Conservation (phyloP, 352 stramenopile species). For the Globisporangium polare region DNA sequence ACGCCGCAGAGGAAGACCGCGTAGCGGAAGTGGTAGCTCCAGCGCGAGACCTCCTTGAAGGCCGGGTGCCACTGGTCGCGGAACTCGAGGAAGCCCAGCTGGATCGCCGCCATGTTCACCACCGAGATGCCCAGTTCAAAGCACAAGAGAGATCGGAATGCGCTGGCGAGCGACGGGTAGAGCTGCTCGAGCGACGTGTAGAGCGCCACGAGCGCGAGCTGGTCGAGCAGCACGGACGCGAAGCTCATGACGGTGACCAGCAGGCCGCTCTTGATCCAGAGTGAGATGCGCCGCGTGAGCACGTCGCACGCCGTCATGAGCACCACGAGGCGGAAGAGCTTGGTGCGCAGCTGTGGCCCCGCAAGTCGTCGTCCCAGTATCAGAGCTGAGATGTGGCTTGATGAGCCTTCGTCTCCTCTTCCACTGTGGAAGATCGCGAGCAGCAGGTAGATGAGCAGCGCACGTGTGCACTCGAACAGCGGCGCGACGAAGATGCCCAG, state of each 20-base stretch:
- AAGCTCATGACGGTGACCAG: slow-evolving; percentile 70
- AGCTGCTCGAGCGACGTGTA: slow-evolving; percentile 55
- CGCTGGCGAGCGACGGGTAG: slow-evolving; percentile 36
- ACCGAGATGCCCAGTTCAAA: slow-evolving; percentile 56
- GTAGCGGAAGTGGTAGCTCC: slow-evolving; percentile 42
- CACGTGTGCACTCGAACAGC: slow-evolving; percentile 58
- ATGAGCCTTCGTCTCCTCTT: too few relatives aligned
- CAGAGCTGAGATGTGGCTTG: slow-evolving; percentile 4
- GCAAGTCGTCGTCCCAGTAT: slow-evolving; percentile 3
- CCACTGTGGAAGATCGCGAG: slow-evolving; percentile 42
- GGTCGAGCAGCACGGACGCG: slow-evolving; percentile 65
- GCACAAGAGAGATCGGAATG: slow-evolving; percentile 44
- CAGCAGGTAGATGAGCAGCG: slow-evolving; percentile 63
- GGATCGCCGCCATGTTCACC: slow-evolving; percentile 49
- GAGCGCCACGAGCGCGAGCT: slow-evolving; percentile 46
- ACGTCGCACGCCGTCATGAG: slow-evolving; percentile 61
- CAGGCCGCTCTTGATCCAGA: slow-evolving; percentile 75
- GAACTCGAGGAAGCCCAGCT: slow-evolving; percentile 53
- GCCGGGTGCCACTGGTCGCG: slow-evolving; percentile 59
- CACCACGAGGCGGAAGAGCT: slow-evolving; percentile 37
- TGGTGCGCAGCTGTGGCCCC: slow-evolving; percentile 27
- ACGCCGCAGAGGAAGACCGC: slow-evolving; percentile 46
- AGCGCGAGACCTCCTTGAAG: slow-evolving; percentile 56
- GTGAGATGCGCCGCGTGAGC: slow-evolving; percentile 42
- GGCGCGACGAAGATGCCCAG: slow-evolving; percentile 54